phyloP scores from a whole-genome alignment of 2,329 filamentous ascomycete species.

The Penicillium psychrosexuale region DNA sequence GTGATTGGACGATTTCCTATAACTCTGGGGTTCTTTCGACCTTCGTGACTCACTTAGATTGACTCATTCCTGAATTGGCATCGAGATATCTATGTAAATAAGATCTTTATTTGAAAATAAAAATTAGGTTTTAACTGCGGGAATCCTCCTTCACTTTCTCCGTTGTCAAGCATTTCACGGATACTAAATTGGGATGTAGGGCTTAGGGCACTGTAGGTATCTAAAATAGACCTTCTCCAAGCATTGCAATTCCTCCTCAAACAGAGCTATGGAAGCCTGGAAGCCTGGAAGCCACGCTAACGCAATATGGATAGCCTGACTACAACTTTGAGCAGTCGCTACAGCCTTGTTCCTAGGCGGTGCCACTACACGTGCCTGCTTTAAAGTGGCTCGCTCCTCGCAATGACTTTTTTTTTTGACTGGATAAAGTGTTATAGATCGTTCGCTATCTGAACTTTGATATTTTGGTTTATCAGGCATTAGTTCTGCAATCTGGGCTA shows the following conservation, averaged over 20 bases:
- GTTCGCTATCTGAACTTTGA: not conserved
- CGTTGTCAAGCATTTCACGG: not conserved
- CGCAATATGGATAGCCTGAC: not conserved
- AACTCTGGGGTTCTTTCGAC: not conserved
- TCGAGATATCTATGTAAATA: not conserved
- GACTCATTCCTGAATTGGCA: not conserved
- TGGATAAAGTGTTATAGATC: no score
- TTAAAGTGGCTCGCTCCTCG: not conserved
- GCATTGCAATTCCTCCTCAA: not conserved
- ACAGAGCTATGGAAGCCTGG: not conserved
- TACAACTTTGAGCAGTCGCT: not conserved
- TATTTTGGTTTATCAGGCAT: not conserved
- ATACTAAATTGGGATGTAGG: conserved; percentile 28
- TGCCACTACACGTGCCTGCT: not conserved
- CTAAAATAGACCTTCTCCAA: not conserved
- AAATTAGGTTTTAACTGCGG: not conserved
- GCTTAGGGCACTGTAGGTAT: conserved; percentile 31
- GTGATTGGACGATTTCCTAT: conserved; percentile 24
- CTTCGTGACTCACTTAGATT: not conserved
- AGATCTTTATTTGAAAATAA: not conserved
- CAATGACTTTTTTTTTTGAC: no score
- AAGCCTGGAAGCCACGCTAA: not conserved
- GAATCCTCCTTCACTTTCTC: not conserved
- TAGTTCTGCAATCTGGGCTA: not conserved
- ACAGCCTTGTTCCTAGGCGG: not conserved